Base-by-base conservation (phyloP, 2,329 filamentous ascomycete species). In the Diplodia intermedia region DNA sequence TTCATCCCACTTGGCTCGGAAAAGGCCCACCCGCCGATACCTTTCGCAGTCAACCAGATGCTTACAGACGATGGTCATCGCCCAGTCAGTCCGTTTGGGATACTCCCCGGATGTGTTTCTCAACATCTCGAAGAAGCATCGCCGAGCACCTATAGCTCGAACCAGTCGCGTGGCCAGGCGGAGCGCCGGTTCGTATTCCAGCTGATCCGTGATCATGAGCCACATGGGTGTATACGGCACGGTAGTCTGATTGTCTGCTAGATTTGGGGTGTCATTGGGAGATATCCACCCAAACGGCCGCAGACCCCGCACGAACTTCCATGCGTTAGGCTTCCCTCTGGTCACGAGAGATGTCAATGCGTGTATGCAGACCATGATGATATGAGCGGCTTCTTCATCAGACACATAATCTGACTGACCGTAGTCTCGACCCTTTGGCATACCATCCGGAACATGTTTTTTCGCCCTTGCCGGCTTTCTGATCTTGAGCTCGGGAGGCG, bases 111-210 rank as follows among this genome's bases (percentile, higher is more conserved):
- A 38, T 18, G 54, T 67, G 73, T 15, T 80, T 79, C 29, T 40
- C 8, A 81, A 79, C 53, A 85, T 83, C 68, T 84, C 82, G 69
- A 83, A 74, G 66, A 84, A 85, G 40, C 83, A 83, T 53, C 80
- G 75, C 11, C 84, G 81, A 23, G 82, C 82, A 7, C 81, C 82
- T 60, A 87, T 80, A 60, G 80, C 84, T 62, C 81, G 79, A 26
- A 84, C 79, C 40, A 87, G 73, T 12, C 83, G 81, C 60, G 80
- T 80, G n/a, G 83, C 76, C 38, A 87, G 76, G 26, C 84, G 81
- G 54, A 86, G 72, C 20, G 83, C 84, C 31, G 84, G 77, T 49
- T 85, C 84, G 73, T 86, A 82, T 69, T 86, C 84, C 15, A 86
- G 75, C 47, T 78, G 79, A 71, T 86, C 77, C n/a, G 29, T 54